Evolutionary conservation across 2,329 filamentous ascomycete species (phyloP).

Genomic region (Claviceps spartinae): DNA sequence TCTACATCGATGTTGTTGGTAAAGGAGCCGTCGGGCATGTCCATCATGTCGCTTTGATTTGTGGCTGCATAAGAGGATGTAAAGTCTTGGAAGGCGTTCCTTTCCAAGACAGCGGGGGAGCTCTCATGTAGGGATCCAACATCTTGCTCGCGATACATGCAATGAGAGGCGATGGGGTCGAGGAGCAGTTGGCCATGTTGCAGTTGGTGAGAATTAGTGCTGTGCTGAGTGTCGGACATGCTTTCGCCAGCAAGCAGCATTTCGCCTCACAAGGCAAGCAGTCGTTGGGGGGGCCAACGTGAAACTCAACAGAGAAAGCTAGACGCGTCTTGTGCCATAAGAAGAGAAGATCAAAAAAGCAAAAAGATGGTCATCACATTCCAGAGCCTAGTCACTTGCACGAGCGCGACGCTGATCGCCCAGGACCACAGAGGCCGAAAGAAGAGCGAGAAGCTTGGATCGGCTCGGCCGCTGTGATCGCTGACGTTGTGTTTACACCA

Average conservation of each 20-base stretch:
- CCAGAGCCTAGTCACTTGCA: neutral
- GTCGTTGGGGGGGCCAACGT: neutral
- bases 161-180: constrained; percentile 12
- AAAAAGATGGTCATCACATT: neutral
- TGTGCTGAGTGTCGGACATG: constrained; percentile 18
- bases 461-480: neutral
- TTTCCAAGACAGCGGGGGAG: constrained; percentile 25
- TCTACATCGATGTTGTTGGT: constrained; percentile 18
- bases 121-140: constrained; percentile 11
- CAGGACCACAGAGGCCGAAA: neutral
- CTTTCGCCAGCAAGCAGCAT: constrained; percentile 5
- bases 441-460: neutral
- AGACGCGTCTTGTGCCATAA: neutral
- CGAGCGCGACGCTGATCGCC: neutral
- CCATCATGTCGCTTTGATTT: constrained; percentile 15
- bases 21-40: constrained; percentile 20
- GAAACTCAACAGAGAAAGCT: neutral
- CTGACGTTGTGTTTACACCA: neutral
- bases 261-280: neutral
- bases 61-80: constrained; percentile 32
- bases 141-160: constrained; percentile 11
- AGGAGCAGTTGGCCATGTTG: constrained; percentile 18
- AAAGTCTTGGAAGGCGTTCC: constrained; percentile 38
- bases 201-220: constrained; percentile 16
- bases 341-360: neutral